Percentiles rank a stretch among this genome's conserved stretches.
These are phyloP conservation scores for Hypoxylon trugodes DNA, from an alignment of 495 filamentous ascomycete genomes.

Conservation along the genomic window DNA sequence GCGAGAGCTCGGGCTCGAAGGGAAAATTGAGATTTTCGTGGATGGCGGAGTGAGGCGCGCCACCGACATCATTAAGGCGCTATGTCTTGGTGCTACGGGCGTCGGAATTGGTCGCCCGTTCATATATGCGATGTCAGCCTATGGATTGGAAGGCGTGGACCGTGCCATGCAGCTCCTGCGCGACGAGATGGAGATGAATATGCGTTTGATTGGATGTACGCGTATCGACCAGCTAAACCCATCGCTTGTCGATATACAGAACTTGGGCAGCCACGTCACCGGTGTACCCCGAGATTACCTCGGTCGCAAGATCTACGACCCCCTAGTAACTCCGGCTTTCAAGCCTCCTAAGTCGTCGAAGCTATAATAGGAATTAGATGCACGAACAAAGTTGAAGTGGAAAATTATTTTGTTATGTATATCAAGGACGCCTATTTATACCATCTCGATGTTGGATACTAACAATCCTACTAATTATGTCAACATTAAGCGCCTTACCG, in stretches of 20 bases:
- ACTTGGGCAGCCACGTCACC: conserved; percentile 73
- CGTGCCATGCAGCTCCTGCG: conserved; percentile 93
- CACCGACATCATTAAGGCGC: conserved; percentile 95
- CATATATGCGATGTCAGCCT: conserved; percentile 94
- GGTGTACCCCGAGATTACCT: conserved; percentile 74
- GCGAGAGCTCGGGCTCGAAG: conserved; percentile 79
- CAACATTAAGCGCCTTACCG: too few relatives aligned
- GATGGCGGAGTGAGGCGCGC: conserved; percentile 91
- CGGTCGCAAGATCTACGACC: conserved; percentile 52
- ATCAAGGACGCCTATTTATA: too few relatives aligned
- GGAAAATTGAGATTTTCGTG: conserved; percentile 87
- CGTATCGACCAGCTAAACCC: conserved; percentile 80
- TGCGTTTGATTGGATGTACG: conserved; percentile 87
- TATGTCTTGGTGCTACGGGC: conserved; percentile 90
- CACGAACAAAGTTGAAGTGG: too few relatives aligned
- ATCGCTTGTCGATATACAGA: conserved; percentile 78
- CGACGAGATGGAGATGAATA: conserved; percentile 99
- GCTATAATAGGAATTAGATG: conserved; percentile 40
- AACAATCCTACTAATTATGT: too few relatives aligned
- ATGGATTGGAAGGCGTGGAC: conserved; percentile 86
- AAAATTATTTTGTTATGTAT: too few relatives aligned
- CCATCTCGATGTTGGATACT: too few relatives aligned
- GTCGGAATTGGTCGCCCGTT: conserved; percentile 96
- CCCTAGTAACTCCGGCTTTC: conserved; percentile 54
- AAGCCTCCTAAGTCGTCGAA: conserved; percentile 47